Conservation (phyloP, 2,329 filamentous ascomycete species). For the Trichoderma semiorbis region DNA sequence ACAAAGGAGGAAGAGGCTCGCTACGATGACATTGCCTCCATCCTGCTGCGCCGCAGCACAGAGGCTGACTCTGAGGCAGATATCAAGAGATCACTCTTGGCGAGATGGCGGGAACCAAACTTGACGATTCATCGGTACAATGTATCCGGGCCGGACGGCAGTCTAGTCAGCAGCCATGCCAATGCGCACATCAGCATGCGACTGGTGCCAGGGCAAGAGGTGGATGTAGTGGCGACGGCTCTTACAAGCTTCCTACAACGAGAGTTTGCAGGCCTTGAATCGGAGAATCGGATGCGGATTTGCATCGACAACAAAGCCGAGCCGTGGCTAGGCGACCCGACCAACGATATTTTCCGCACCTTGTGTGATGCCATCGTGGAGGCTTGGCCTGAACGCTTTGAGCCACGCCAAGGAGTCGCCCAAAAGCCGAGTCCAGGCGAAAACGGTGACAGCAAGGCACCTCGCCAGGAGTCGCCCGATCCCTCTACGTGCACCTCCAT, state of each 20-base stretch:
- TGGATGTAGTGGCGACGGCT: conserved; percentile 67
- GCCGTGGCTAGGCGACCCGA: conserved; percentile 90
- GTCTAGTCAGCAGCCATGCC: conserved; percentile 85
- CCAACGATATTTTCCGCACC: conserved; percentile 85
- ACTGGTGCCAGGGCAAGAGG: conserved; percentile 88
- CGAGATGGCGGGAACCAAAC: conserved; percentile 91
- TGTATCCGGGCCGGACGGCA: conserved; percentile 86
- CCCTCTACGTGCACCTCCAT: conserved; percentile 23
- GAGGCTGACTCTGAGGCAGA: conserved; percentile 55
- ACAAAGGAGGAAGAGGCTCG: conserved; percentile 72
- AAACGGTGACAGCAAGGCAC: conserved; percentile 19
- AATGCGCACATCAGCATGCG: conserved; percentile 86
- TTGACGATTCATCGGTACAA: conserved; percentile 92
- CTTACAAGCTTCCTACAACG: conserved; percentile 65
- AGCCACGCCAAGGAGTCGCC: conserved; percentile 4
- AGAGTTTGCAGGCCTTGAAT: conserved; percentile 71
- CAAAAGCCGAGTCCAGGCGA: background rate
- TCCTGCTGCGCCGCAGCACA: conserved; percentile 70
- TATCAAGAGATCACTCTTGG: conserved; percentile 84
- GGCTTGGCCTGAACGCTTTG: conserved; percentile 68
- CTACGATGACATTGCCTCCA: conserved; percentile 79
- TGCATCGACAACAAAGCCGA: conserved; percentile 91
- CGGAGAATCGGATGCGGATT: conserved; percentile 75
- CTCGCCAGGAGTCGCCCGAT: conserved; percentile 13
- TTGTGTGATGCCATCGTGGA: conserved; percentile 81